Base-by-base conservation (phyloP, 1,139 yeast genomes). In the Yamadazyma oceani region DNA sequence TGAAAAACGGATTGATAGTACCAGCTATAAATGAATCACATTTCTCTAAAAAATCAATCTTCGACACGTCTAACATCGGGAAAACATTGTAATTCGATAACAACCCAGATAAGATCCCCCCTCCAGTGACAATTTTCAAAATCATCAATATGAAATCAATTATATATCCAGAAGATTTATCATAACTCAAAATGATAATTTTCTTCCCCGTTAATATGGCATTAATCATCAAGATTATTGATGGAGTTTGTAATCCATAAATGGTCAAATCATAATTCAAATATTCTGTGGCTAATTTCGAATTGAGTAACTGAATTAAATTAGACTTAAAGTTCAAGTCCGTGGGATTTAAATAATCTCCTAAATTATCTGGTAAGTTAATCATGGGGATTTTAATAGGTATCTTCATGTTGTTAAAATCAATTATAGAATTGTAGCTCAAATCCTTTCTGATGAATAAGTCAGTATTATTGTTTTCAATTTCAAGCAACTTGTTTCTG, bases 1-100 rank as follows among this genome's bases (percentile, higher is more conserved):
- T 78, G 61, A 80, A 80, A 38, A 82, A 79, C 10, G 85, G 84
- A 55, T 81, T 80, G 46, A 80, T 79, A 34, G 82, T 82, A 9
- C 86, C 86, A 4, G 85, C 86, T 50, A 80, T 64, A 54, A 62
- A 80, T 17, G 80, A 78, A 14, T 69, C 73, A 43, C 80, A 74
- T 41, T 66, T 62, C 42, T 75, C 70, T 46, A 80, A 58, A 15
- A 77, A 66, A 44, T 78, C 84, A 17, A 78, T 75, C 46, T 80
- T 78, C 25, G 82, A 75, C 17, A 80, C 74, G 49, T 81, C 85
- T 2, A 81, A 69, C 41, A 80, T 77, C 2, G 86, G 86, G 52
- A 79, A 80, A 4, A 82, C 67, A 40, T 73, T 70, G 49, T 64
- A 71, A 55, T 64, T 53, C 50, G 62, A 63, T 22, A 73, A 58